These are phyloP conservation scores for Chrysanthemum makinoi DNA, from an alignment of 129 eudicot genomes.

Conservation along the genomic window DNA sequence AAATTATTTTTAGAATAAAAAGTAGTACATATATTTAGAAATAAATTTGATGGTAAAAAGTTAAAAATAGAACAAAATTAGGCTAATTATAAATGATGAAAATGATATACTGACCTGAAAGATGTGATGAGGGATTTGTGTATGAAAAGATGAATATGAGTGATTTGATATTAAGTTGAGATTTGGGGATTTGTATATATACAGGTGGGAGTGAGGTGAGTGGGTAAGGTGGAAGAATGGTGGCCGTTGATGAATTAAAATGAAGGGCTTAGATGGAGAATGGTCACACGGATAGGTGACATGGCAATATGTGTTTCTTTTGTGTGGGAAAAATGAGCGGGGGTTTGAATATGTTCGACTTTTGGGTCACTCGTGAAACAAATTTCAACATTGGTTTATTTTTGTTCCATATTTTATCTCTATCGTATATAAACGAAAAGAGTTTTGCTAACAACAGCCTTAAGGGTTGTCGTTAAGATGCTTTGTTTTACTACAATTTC, in stretches of 20 bases:
- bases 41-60: background rate
- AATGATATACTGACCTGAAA: background rate
- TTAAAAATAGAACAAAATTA: no score
- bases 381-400: no score
- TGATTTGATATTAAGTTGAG: no score
- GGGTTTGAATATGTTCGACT: background rate
- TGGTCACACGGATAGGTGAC: conserved; percentile 24
- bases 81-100: background rate
- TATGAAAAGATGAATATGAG: background rate
- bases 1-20: no score
- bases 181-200: conserved; percentile 29
- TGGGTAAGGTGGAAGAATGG: conserved; percentile 1
- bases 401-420: no score
- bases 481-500: no score
- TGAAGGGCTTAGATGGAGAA: conserved; percentile 11
- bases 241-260: conserved; percentile 23
- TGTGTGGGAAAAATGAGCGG: background rate
- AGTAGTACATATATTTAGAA: background rate
- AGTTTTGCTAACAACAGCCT: no score
- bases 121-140: background rate
- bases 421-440: no score
- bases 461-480: no score
- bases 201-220: conserved; percentile 9
- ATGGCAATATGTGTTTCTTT: conserved; percentile 19
- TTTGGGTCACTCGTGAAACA: background rate